Evolutionary conservation across 83 land plant species (phyloP).

Genomic region (Picea engelmannii): DNA sequence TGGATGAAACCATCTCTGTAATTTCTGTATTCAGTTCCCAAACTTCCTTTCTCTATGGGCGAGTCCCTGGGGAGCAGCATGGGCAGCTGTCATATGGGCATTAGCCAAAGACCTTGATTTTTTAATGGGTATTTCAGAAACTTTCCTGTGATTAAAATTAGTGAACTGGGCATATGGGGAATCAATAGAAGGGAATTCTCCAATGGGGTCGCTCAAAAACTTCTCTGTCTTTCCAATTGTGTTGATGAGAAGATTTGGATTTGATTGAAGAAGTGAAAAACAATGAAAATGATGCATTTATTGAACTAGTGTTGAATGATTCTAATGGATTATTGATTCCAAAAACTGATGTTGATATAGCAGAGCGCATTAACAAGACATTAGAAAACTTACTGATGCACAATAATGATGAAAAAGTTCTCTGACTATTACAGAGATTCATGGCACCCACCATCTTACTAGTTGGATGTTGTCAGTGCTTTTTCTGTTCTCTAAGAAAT

Average conservation of each 20-base stretch:
- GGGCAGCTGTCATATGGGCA: background rate
- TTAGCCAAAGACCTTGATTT: background rate
- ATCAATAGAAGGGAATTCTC: too few species aligned
- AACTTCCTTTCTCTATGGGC: background rate
- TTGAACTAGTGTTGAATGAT: background rate
- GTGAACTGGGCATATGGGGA: too few species aligned
- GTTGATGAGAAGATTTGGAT: background rate
- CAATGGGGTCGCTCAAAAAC: too few species aligned
- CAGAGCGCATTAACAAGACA: background rate
- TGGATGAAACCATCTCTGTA: background rate
- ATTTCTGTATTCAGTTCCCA: constrained; percentile 1
- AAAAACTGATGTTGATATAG: background rate
- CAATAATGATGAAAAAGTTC: background rate
- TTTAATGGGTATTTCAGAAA: background rate
- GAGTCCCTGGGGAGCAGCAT: background rate
- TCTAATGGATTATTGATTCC: background rate
- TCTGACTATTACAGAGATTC: too few species aligned
- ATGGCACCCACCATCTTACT: too few species aligned
- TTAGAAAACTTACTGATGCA: background rate
- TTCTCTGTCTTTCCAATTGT: background rate
- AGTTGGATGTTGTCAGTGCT: too few species aligned
- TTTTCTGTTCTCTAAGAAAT: too few species aligned
- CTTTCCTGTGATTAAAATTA: too few species aligned
- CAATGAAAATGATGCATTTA: background rate
- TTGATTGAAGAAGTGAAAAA: too few species aligned